Evolutionary conservation across 192 early-diverging fungal genomes (phyloP).

Genomic region (Linnemannia exigua): DNA sequence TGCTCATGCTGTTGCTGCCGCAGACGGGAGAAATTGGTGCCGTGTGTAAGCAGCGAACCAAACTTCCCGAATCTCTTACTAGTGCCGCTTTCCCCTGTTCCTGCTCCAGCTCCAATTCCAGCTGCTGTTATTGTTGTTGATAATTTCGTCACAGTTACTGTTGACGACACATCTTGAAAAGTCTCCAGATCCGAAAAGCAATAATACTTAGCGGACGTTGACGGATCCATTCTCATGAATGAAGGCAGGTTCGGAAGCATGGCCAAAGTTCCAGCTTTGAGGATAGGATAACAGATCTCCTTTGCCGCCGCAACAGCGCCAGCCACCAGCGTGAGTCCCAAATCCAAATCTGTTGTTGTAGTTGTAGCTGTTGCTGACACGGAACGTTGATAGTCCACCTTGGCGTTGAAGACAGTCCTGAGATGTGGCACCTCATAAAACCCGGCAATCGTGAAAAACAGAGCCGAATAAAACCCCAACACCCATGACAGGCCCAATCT

Average conservation of each 20-base stretch:
- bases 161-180: not conserved
- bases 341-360: not conserved
- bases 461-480: constrained; percentile 40
- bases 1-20: not conserved
- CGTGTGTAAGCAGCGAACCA: not conserved
- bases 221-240: constrained; percentile 31
- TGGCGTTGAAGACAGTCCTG: constrained; percentile 38
- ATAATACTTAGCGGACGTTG: constrained; percentile 25
- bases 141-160: not conserved
- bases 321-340: not conserved
- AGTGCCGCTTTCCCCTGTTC: not conserved
- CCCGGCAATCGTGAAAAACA: constrained; percentile 31
- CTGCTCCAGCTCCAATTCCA: not conserved
- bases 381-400: constrained; percentile 33
- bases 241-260: constrained; percentile 23
- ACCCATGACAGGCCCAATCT: constrained; percentile 55
- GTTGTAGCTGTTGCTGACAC: not conserved
- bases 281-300: constrained; percentile 23
- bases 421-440: constrained; percentile 45
- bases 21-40: not conserved
- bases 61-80: not conserved
- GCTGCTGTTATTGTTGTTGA: not conserved
- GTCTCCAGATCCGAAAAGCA: constrained; percentile 42
- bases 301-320: not conserved
- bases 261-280: constrained; percentile 19